These are phyloP conservation scores for Panicum virgatum DNA, from an alignment of 202 grass and related monocot species.

Conservation along the genomic window DNA sequence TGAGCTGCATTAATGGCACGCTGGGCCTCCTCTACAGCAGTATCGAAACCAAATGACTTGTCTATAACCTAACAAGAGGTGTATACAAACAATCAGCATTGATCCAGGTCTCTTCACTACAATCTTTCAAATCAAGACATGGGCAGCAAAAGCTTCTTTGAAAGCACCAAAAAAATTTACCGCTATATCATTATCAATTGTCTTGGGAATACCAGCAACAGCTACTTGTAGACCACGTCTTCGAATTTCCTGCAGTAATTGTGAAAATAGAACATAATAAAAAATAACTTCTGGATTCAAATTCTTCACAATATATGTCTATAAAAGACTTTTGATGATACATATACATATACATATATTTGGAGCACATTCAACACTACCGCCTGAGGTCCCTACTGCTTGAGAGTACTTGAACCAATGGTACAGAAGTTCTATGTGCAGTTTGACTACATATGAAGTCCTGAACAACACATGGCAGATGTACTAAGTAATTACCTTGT, in stretches of 20 bases:
- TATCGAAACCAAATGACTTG: conserved; percentile 98
- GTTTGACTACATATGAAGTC: conserved; percentile 15
- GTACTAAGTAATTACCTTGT: conserved; percentile 85
- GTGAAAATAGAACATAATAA: not conserved
- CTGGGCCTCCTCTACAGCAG: conserved; percentile 94
- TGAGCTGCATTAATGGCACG: conserved; percentile 91
- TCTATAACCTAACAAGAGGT: conserved; percentile 75
- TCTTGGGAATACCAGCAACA: conserved; percentile 91
- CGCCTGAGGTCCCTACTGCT: no score
- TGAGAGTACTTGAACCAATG: not conserved
- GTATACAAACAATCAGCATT: conserved; percentile 23
- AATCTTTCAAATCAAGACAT: conserved; percentile 5
- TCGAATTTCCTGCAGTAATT: conserved; percentile 69
- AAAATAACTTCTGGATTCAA: not conserved
- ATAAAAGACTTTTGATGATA: no score
- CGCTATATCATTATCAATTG: conserved; percentile 98
- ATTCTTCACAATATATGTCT: no score
- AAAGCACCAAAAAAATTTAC: conserved; percentile 47
- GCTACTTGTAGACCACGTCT: conserved; percentile 78
- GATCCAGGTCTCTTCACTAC: not conserved
- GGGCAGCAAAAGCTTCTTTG: conserved; percentile 11
- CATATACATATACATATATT: no score
- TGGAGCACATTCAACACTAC: no score
- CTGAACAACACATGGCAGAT: not conserved
- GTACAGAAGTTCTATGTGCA: not conserved